Percentiles rank a stretch among this genome's conserved stretches.
Evolutionary conservation across 2,329 filamentous ascomycete species (phyloP).

Genomic region (Penicillium griseofulvum): DNA sequence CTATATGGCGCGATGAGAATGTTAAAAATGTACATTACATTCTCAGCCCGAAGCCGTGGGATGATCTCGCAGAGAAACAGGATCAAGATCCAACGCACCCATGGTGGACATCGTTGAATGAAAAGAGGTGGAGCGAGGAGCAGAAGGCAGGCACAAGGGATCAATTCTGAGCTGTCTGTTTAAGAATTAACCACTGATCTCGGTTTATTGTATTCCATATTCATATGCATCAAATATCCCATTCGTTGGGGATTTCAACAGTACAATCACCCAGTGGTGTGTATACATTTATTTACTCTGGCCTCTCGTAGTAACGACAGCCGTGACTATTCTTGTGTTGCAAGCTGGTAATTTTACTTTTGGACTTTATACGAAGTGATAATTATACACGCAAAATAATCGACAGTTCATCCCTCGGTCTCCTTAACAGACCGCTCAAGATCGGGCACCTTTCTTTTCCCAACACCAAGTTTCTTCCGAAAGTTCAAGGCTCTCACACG

Average conservation of each 20-base stretch:
- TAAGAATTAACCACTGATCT: no score
- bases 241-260: no score
- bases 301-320: no score
- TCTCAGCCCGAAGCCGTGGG: conserved; percentile 62
- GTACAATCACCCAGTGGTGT: no score
- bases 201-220: no score
- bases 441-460: conserved; percentile 15
- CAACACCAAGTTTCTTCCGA: conserved; percentile 14
- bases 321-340: no score
- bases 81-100: background rate
- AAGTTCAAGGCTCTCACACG: conserved; percentile 31
- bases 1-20: conserved; percentile 59
- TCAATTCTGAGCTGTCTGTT: background rate
- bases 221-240: no score
- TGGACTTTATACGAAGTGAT: background rate
- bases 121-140: background rate
- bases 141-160: background rate
- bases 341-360: background rate
- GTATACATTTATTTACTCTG: no score
- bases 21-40: conserved; percentile 65
- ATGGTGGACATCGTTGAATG: background rate
- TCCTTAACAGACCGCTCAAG: conserved; percentile 17
- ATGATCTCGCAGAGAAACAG: conserved; percentile 40
- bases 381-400: background rate
- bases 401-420: background rate